Evolutionary conservation across 148 eudicot genomes (phyloP), one percentile per base, ranked within the genome.

Genomic region (Chenopodium formosanum): DNA sequence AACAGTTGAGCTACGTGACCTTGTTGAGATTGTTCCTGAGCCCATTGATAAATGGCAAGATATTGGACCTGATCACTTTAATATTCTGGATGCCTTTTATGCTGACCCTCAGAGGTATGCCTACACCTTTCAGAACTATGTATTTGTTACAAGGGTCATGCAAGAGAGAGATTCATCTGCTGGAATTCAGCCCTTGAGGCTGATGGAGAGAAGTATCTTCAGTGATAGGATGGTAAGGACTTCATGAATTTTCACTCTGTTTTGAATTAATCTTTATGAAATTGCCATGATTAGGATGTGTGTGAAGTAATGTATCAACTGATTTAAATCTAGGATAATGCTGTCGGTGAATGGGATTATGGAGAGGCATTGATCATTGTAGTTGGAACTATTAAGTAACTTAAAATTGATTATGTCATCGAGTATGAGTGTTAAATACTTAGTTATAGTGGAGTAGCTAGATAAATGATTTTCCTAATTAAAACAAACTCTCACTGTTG

Each of bases 181-280:
- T 74, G 96, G 98, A 82, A 86, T 89, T 46, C 93, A 92, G 89
- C 98, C 98, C 77, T 93, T 95, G 79, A 92, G 97, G 73, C 85
- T 95, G 74, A 95, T 95, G 96, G 98, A 95, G 83, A 95, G 97
- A 82, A 95, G 97, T 83, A 94, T 95, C 74, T 95, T 95, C 86
- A 95, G 93, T 82, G 98, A 95, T 76, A 89, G 98, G 70, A 95
- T 95, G 98, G 98, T 95, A 90, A 77, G 89, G 46, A 40, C 78
- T 23, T 62, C 31, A 46, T 46, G 47, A 72, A 64, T 67, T 37
- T 40, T 6, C 16, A 58, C 16, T 50, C 14, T 71, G 20, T 44
- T 70, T 27, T 68, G 19, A 40, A 20, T 47, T 53, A 40, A 62
- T 20, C 56, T 52, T 5, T 70, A 22, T 25, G 16, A 56, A 13